These are phyloP conservation scores for Thermochaetoides thermophila DNA, from an alignment of 495 filamentous ascomycete species.

Conservation along the genomic window DNA sequence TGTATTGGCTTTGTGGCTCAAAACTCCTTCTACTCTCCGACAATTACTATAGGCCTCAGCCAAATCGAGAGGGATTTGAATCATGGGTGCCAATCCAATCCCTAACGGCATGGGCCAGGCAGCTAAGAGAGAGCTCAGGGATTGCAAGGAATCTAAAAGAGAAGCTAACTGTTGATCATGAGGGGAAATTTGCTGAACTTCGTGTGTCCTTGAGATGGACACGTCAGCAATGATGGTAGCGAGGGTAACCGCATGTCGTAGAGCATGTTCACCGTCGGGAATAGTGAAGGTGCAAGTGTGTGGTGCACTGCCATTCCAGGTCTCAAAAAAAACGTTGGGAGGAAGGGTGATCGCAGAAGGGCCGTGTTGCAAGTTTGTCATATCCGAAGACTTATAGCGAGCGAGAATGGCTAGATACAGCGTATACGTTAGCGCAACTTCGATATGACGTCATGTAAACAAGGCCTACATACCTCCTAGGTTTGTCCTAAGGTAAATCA, in stretches of 20 bases:
- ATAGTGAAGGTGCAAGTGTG: constrained; percentile 10
- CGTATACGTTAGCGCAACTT: background rate
- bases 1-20: constrained; percentile 20
- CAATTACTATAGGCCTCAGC: constrained; percentile 5
- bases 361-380: background rate
- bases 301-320: constrained; percentile 2
- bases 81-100: constrained; percentile 8
- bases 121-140: constrained; percentile 14
- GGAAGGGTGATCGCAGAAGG: constrained; percentile 12
- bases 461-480: constrained; percentile 21
- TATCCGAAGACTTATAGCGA: background rate
- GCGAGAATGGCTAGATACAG: background rate
- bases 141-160: constrained; percentile 22
- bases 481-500: constrained; percentile 28
- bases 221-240: constrained; percentile 12
- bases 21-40: constrained; percentile 7
- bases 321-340: constrained; percentile 8
- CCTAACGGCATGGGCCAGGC: constrained; percentile 15
- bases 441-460: no score
- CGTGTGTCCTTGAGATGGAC: no score
- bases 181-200: no score
- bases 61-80: constrained; percentile 17
- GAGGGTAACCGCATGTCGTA: constrained; percentile 15
- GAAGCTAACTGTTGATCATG: constrained; percentile 17
- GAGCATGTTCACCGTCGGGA: constrained; percentile 10